Percentiles rank a stretch among this genome's conserved stretches.
Conservation (phyloP, 2,329 filamentous ascomycete species). For the Colletotrichum sp. region DNA sequence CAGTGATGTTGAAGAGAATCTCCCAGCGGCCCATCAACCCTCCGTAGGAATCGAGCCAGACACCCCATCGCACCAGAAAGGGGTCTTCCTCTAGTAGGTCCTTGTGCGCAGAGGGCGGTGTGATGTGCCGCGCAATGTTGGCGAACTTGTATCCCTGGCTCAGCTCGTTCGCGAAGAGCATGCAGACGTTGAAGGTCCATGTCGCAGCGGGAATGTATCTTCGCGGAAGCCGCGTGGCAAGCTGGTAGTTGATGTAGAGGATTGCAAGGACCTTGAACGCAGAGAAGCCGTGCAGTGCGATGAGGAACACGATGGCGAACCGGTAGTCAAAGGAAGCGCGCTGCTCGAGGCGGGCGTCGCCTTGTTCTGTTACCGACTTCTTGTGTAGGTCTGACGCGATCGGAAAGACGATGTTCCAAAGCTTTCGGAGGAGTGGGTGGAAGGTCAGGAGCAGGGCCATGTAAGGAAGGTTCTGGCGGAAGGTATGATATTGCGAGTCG, state of each 20-base stretch:
- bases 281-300: conserved; percentile 84
- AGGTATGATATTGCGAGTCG: conserved; percentile 84
- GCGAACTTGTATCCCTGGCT: conserved; percentile 77
- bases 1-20: conserved; percentile 96
- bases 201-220: conserved; percentile 75
- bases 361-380: conserved; percentile 43
- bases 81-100: conserved; percentile 42
- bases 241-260: conserved; percentile 79
- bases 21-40: conserved; percentile 93
- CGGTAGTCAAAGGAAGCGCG: conserved; percentile 81
- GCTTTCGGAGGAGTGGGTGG: conserved; percentile 78
- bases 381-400: conserved; percentile 30
- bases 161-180: conserved; percentile 90
- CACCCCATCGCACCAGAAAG: conserved; percentile 64
- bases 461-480: conserved; percentile 85
- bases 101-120: conserved; percentile 32
- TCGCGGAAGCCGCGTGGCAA: conserved; percentile 76
- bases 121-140: conserved; percentile 61
- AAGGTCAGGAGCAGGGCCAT: conserved; percentile 75
- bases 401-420: conserved; percentile 67
- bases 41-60: conserved; percentile 77
- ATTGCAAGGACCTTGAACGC: conserved; percentile 82
- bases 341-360: conserved; percentile 66
- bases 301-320: conserved; percentile 82
- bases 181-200: conserved; percentile 88